Evolutionary conservation across 75 land plant species (phyloP).

Genomic region (Adiantum capillusveneris): DNA sequence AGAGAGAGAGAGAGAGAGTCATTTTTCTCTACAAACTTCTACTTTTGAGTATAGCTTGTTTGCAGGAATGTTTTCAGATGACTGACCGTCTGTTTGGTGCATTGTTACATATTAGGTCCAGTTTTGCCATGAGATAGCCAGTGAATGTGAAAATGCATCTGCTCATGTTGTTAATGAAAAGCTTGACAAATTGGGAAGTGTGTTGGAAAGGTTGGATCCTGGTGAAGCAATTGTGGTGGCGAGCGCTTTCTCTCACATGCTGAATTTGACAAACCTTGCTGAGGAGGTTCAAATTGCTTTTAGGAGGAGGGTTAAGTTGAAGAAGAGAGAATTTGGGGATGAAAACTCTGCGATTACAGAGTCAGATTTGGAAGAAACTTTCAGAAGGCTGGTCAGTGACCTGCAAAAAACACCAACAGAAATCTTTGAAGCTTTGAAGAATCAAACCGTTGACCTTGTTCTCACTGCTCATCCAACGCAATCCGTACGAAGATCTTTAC

Average conservation of each 20-base stretch:
- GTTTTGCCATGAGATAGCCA: neutral
- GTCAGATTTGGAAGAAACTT: conserved; percentile 76
- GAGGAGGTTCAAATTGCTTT: conserved; percentile 93
- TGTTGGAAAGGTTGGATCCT: conserved; percentile 64
- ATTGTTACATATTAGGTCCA: no score
- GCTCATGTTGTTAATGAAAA: neutral
- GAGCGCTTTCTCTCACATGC: conserved; percentile 84
- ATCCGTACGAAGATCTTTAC: conserved; percentile 76
- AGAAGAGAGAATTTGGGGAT: conserved; percentile 68
- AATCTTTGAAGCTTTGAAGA: conserved; percentile 90
- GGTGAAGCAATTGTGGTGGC: conserved; percentile 84
- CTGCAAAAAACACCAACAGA: conserved; percentile 65
- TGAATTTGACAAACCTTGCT: conserved; percentile 75
- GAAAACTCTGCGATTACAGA: conserved; percentile 75
- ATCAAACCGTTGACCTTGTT: conserved; percentile 84
- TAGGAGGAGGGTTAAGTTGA: conserved; percentile 47
- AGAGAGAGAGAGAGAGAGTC: no score
- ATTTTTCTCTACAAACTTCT: no score
- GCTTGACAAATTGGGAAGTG: neutral
- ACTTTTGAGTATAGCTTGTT: no score
- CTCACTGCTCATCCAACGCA: conserved; percentile 93
- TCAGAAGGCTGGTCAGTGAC: conserved; percentile 49
- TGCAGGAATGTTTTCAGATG: no score
- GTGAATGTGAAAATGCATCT: neutral
- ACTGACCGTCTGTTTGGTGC: no score